Conservation (phyloP, 2,329 filamentous ascomycete genomes). For the Xylariaceae sp. region DNA sequence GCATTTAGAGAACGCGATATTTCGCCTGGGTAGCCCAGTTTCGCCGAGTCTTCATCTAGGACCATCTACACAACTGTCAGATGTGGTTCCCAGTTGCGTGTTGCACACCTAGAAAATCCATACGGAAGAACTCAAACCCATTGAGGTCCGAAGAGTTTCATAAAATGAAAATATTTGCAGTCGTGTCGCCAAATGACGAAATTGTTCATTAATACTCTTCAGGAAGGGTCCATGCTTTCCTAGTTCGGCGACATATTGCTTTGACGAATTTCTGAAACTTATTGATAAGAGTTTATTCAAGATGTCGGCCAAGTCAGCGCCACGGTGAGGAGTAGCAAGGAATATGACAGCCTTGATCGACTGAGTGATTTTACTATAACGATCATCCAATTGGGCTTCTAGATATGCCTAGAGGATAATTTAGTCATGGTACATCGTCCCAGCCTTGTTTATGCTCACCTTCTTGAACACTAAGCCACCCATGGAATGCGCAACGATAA, state of each 20-base stretch:
- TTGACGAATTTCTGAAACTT: constrained; percentile 12
- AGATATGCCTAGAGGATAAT: constrained; percentile 11
- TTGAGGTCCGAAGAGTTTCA: constrained; percentile 18
- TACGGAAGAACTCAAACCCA: constrained; percentile 12
- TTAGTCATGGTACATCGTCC: not conserved
- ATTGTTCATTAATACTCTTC: constrained; percentile 20
- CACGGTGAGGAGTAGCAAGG: constrained; percentile 21
- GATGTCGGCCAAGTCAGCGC: constrained; percentile 1
- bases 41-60: constrained; percentile 13
- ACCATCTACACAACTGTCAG: constrained; percentile 2
- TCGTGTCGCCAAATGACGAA: constrained; percentile 13
- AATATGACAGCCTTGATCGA: constrained; percentile 17
- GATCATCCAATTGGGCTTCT: constrained; percentile 14
- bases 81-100: not conserved
- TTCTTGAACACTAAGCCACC: constrained; percentile 26
- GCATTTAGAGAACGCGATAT: constrained; percentile 8
- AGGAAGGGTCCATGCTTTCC: constrained; percentile 8
- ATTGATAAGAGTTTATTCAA: constrained; percentile 15
- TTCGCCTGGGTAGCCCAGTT: constrained; percentile 19
- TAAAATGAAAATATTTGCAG: constrained; percentile 25
- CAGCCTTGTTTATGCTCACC: too few species aligned
- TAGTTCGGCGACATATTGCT: constrained; percentile 19
- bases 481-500: constrained; percentile 25
- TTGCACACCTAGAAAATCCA: not conserved
- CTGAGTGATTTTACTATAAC: not conserved